Percentiles rank a stretch among this genome's conserved stretches.
phyloP scores from a whole-genome alignment of 257 asterid genomes.

The Scutellaria galericulata region DNA sequence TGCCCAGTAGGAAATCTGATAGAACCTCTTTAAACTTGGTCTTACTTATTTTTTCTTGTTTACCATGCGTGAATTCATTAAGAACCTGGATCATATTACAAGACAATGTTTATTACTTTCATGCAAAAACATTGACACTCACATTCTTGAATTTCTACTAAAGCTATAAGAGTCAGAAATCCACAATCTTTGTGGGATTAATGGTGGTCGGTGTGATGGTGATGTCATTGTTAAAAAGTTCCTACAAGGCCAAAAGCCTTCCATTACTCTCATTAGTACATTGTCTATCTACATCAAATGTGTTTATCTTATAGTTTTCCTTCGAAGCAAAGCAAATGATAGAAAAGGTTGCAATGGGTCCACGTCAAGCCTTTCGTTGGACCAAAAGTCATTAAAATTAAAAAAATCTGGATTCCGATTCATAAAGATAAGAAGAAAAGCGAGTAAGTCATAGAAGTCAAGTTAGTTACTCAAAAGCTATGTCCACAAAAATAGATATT shows the following conservation, averaged over 20 bases:
- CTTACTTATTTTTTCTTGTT: constrained; percentile 70
- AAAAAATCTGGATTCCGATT: constrained; percentile 24
- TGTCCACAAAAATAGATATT: not conserved
- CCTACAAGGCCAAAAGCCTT: constrained; percentile 2
- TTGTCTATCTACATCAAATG: constrained; percentile 12
- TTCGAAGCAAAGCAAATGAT: constrained; percentile 36
- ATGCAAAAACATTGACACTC: not conserved
- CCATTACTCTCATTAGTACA: not conserved
- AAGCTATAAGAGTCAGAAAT: not conserved
- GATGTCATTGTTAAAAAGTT: not conserved
- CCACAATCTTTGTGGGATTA: not conserved
- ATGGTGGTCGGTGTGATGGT: not conserved
- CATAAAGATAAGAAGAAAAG: constrained; percentile 32
- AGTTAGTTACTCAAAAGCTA: constrained; percentile 24
- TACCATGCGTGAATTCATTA: constrained; percentile 82
- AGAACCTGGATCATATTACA: constrained; percentile 66
- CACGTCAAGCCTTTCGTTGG: constrained; percentile 34
- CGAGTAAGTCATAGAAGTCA: constrained; percentile 1
- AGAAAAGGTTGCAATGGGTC: constrained; percentile 33
- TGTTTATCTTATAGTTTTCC: constrained; percentile 16
- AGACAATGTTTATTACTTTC: not conserved
- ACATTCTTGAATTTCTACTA: constrained; percentile 14
- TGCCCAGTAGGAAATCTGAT: constrained; percentile 80
- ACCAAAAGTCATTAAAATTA: constrained; percentile 27
- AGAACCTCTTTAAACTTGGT: constrained; percentile 77